These are phyloP conservation scores for Aspergillus vadensis DNA, from an alignment of 2,329 filamentous ascomycete species.

Conservation along the genomic window DNA sequence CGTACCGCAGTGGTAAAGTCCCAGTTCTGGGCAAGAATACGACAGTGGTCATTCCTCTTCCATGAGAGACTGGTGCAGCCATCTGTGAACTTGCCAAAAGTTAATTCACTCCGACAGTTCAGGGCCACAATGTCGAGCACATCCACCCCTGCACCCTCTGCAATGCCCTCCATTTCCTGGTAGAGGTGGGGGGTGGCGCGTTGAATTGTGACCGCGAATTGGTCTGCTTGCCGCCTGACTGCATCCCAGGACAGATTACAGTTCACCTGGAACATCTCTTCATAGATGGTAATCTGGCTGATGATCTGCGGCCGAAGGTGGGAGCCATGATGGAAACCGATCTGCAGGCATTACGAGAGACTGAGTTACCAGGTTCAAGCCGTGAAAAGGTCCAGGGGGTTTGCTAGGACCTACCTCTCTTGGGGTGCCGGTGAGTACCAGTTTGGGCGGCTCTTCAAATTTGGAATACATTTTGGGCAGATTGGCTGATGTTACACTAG, in stretches of 20 bases:
- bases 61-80: constrained; percentile 60
- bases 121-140: constrained; percentile 58
- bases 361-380: no score
- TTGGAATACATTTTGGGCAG: constrained; percentile 49
- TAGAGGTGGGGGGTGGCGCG: constrained; percentile 40
- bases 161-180: constrained; percentile 55
- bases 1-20: constrained; percentile 59
- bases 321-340: constrained; percentile 52
- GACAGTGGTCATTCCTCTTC: constrained; percentile 41
- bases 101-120: constrained; percentile 63
- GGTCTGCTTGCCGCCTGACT: constrained; percentile 49
- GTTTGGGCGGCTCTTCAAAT: constrained; percentile 22
- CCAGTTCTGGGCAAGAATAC: constrained; percentile 60
- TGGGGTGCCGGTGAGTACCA: constrained; percentile 28
- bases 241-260: constrained; percentile 50
- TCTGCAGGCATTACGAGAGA: constrained; percentile 35
- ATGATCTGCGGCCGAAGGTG: constrained; percentile 43
- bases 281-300: constrained; percentile 52
- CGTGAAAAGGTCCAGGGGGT: no score
- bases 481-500: background rate
- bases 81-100: constrained; percentile 59
- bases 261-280: constrained; percentile 49
- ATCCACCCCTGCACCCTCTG: constrained; percentile 53
- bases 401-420: constrained; percentile 25
- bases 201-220: constrained; percentile 51